phyloP scores from a whole-genome alignment of 805 yeast species.

The Candida saitoana region DNA sequence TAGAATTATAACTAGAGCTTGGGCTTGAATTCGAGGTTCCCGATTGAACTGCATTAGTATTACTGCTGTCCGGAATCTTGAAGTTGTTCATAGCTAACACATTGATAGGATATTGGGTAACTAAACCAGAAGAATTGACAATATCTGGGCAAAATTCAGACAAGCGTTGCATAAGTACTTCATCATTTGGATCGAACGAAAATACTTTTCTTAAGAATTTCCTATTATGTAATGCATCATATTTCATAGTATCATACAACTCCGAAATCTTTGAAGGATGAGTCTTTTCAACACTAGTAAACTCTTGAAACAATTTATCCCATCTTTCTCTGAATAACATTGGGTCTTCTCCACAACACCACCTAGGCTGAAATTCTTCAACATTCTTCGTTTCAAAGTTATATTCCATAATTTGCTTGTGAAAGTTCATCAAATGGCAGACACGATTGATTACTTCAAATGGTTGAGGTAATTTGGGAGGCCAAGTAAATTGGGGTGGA shows the following conservation, averaged over 20 bases:
- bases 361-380: conserved; percentile 61
- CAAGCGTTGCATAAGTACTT: conserved; percentile 27
- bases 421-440: conserved; percentile 92
- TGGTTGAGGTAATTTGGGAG: conserved; percentile 97
- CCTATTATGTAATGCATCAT: conserved; percentile 94
- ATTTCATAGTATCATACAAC: conserved; percentile 96
- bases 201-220: conserved; percentile 82
- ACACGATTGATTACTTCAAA: conserved; percentile 90
- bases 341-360: conserved; percentile 99
- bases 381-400: conserved; percentile 70
- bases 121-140: conserved; percentile 50
- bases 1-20: conserved; percentile 9
- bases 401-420: conserved; percentile 74
- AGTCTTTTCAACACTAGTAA: conserved; percentile 87
- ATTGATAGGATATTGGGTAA: conserved; percentile 70
- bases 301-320: conserved; percentile 94
- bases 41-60: conserved; percentile 1
- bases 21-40: conserved; percentile 4
- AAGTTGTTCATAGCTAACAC: conserved; percentile 73
- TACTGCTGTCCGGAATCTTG: conserved; percentile 48
- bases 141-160: conserved; percentile 42
- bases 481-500: conserved; percentile 98
- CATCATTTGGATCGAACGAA: conserved; percentile 51
- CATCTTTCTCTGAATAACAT: conserved; percentile 87
- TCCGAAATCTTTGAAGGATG: conserved; percentile 97